phyloP scores from a whole-genome alignment of 768 basidiomycete genomes.

The Rhizopogon rudus region DNA sequence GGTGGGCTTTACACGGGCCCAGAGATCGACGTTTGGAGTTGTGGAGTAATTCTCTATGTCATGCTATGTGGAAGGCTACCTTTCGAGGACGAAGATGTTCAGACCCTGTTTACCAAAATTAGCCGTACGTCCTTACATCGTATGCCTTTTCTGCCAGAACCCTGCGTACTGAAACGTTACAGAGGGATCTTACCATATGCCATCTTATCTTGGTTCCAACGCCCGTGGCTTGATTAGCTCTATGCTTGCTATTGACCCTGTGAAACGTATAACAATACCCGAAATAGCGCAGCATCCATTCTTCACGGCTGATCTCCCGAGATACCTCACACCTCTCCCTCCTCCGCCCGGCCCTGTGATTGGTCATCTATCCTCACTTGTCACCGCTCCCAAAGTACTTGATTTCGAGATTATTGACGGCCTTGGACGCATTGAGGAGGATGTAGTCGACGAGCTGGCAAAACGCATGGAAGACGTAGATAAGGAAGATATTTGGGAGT shows the following conservation, averaged over 20 bases:
- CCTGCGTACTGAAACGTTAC: constrained; percentile 2
- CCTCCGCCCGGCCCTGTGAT: constrained; percentile 74
- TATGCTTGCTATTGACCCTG: constrained; percentile 93
- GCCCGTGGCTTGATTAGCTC: constrained; percentile 74
- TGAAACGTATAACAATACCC: constrained; percentile 90
- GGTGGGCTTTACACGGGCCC: constrained; percentile 96
- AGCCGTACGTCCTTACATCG: constrained; percentile 49
- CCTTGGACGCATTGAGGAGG: constrained; percentile 87
- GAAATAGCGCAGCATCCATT: constrained; percentile 91
- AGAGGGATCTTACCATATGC: constrained; percentile 88
- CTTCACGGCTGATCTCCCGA: constrained; percentile 79
- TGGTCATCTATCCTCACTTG: constrained; percentile 66
- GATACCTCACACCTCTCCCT: constrained; percentile 83
- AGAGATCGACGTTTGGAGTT: constrained; percentile 98
- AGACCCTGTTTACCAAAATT: constrained; percentile 90
- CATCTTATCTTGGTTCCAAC: constrained; percentile 72
- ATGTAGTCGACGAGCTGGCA: constrained; percentile 81
- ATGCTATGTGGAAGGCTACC: constrained; percentile 94
- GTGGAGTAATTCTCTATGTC: constrained; percentile 98
- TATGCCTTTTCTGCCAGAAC: neutral
- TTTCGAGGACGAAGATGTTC: constrained; percentile 97
- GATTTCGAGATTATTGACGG: constrained; percentile 90
- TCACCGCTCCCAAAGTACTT: constrained; percentile 58
- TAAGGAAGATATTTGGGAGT: constrained; percentile 85
- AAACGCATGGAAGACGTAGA: constrained; percentile 66